Evolutionary conservation across 1,284 basidiomycete species (phyloP).

Genomic region (Marasmius fiardii): DNA sequence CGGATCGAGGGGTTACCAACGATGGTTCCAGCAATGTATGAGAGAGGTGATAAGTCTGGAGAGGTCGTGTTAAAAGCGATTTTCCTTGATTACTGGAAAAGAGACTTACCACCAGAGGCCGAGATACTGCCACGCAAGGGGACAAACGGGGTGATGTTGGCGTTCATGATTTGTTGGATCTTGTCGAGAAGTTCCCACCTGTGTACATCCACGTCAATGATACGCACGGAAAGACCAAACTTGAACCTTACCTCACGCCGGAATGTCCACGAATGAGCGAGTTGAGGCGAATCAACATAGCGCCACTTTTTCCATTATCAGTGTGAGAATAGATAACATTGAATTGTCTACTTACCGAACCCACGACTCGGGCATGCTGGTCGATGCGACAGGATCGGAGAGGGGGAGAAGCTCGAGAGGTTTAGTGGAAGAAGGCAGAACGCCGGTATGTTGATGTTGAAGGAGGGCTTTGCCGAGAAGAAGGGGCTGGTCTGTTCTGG

Average conservation of each 20-base stretch:
- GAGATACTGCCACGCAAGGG: constrained; percentile 82
- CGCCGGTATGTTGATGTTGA: constrained; percentile 75
- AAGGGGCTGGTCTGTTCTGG: constrained; percentile 66
- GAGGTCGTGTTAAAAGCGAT: constrained; percentile 16
- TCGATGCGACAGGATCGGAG: constrained; percentile 57
- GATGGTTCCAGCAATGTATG: constrained; percentile 79
- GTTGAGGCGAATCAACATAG: constrained; percentile 85
- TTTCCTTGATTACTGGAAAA: neutral
- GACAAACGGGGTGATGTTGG: constrained; percentile 77
- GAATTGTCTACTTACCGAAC: constrained; percentile 44
- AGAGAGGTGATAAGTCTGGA: constrained; percentile 69
- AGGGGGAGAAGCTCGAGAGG: constrained; percentile 52
- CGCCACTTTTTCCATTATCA: constrained; percentile 38
- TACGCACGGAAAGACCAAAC: neutral
- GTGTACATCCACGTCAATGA: neutral
- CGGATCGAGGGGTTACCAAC: constrained; percentile 74
- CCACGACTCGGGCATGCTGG: constrained; percentile 83
- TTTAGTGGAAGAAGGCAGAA: constrained; percentile 51
- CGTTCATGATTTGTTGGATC: constrained; percentile 70
- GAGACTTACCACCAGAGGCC: constrained; percentile 65
- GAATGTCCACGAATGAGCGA: constrained; percentile 86
- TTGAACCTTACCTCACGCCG: constrained; percentile 51
- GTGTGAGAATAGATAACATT: constrained; percentile 1
- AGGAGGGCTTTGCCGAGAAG: constrained; percentile 73
- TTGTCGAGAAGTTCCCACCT: constrained; percentile 73